Conservation (phyloP, 768 basidiomycete genomes). For the Auricularia sp. region DNA sequence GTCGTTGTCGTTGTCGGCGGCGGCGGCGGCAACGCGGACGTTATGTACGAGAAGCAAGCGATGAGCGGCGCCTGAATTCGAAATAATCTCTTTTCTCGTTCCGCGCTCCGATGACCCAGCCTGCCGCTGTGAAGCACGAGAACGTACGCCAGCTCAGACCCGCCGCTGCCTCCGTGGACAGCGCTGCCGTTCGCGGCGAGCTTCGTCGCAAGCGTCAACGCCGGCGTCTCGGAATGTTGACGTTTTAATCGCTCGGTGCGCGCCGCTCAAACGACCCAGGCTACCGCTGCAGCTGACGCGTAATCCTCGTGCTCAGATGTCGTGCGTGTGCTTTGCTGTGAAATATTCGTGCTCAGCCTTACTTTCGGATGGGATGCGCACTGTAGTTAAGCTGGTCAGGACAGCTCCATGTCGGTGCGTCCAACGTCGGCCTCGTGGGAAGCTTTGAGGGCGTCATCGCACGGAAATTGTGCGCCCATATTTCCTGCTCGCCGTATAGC, state of each 20-base stretch:
- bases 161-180: constrained; percentile 17
- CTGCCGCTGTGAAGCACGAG: no score
- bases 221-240: constrained; percentile 61
- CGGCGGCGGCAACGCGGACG: no score
- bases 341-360: no score
- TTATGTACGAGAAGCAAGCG: no score
- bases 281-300: neutral
- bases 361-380: no score
- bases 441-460: constrained; percentile 75
- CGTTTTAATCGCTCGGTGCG: constrained; percentile 85
- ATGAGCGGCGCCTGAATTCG: no score
- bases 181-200: constrained; percentile 82
- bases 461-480: constrained; percentile 70
- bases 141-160: no score
- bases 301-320: constrained; percentile 50
- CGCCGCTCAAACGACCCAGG: constrained; percentile 1
- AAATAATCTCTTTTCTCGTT: no score
- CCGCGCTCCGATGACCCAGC: no score
- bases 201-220: constrained; percentile 93
- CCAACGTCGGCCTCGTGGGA: constrained; percentile 65
- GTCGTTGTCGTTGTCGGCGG: no score
- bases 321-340: constrained; percentile 26
- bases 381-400: constrained; percentile 90
- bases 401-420: constrained; percentile 84
- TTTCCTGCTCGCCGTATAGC: constrained; percentile 4